Percentiles rank a stretch among this genome's conserved stretches.
phyloP scores from a whole-genome alignment of 768 basidiomycete genomes.

The Auriscalpium vulgare region DNA sequence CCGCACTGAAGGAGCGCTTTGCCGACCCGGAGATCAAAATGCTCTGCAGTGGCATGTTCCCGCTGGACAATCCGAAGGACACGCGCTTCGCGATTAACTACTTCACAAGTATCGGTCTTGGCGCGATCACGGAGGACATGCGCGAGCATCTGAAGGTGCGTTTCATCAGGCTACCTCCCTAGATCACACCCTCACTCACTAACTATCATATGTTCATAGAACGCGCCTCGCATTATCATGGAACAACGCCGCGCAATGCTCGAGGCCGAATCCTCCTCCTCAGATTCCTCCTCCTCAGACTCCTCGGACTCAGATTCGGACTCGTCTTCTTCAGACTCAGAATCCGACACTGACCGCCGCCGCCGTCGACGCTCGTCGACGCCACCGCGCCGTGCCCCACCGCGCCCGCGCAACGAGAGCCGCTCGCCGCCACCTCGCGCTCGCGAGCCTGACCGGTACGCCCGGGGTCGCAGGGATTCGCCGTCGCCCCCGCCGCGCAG shows the following conservation, averaged over 20 bases:
- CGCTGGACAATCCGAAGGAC: slow-evolving; percentile 92
- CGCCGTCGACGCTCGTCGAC: slow-evolving; percentile 24
- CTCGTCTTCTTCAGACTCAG: slow-evolving; percentile 22
- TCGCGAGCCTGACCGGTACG: slow-evolving; percentile 4
- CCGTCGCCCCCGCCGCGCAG: slow-evolving; percentile 7
- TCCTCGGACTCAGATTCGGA: slow-evolving; percentile 33
- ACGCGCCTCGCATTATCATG: slow-evolving; percentile 88
- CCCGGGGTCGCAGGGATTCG: slow-evolving; percentile 8
- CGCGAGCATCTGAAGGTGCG: slow-evolving; percentile 87
- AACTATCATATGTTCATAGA: slow-evolving; percentile 36
- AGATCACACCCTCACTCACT: not conserved
- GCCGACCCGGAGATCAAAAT: slow-evolving; percentile 75
- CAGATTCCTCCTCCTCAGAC: slow-evolving; percentile 22
- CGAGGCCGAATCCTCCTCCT: slow-evolving; percentile 50
- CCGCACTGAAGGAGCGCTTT: slow-evolving; percentile 81
- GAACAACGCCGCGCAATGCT: slow-evolving; percentile 88
- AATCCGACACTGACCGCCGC: slow-evolving; percentile 25
- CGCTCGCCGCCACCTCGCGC: slow-evolving; percentile 10
- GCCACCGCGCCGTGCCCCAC: slow-evolving; percentile 22
- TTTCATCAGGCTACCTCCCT: slow-evolving; percentile 9
- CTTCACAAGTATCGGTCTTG: slow-evolving; percentile 91
- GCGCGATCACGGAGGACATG: slow-evolving; percentile 91
- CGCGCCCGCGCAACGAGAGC: slow-evolving; percentile 8
- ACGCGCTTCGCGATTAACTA: slow-evolving; percentile 97
- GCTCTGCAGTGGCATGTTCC: slow-evolving; percentile 83